Evolutionary conservation across 768 basidiomycete genomes (phyloP), one percentile per base, ranked within the genome.

Genomic region (Roridomyces roridus): DNA sequence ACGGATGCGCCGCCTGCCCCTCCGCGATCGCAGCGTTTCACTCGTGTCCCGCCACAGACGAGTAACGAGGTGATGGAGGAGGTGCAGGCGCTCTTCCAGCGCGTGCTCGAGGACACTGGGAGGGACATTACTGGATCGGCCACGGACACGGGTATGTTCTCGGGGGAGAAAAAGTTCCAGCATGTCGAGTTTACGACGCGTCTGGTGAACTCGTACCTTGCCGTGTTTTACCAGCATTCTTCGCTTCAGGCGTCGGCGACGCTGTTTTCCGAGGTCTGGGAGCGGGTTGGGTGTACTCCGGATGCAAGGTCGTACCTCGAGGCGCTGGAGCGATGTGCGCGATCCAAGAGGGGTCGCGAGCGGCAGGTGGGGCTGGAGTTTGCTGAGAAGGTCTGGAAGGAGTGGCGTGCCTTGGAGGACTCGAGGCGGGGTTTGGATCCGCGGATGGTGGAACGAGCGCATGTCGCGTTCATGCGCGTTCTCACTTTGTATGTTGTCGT

Each of bases 161-260:
- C 54, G 12, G 71, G 50, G 17, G 54, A 52, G 10, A 68, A 70
- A 36, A 80, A 77, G 52, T 94, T 96, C 71, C 68, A 70, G 6
- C 62, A 77, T 50, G 90, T 95, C 29, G 44, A 70, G 6, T 65
- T 89, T 46, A 84, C 85, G 0, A 64, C 91, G 0, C 78, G 82
- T 2, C 80, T 97, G 6, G 64, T 95, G 60, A 92, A 89, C 62
- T 84, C 94, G 3, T 98, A 92, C 67, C 75, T 97, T 46, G 85
- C 89, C 12, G 89, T 95, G 0, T 82, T 87, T 67, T 89, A 89
- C 66, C 71, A 70, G 40, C 83, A 84, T 57, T 69, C 74, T 1
- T 64, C 79, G 10, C 72, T 95, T 36, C 78, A 82, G 24, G 67
- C 66, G 2, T 74, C 83, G 3, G 72, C 74, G 25, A 75, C 78